Conservation (phyloP, 2,329 filamentous ascomycete species). For the Calonectria crousiana region DNA sequence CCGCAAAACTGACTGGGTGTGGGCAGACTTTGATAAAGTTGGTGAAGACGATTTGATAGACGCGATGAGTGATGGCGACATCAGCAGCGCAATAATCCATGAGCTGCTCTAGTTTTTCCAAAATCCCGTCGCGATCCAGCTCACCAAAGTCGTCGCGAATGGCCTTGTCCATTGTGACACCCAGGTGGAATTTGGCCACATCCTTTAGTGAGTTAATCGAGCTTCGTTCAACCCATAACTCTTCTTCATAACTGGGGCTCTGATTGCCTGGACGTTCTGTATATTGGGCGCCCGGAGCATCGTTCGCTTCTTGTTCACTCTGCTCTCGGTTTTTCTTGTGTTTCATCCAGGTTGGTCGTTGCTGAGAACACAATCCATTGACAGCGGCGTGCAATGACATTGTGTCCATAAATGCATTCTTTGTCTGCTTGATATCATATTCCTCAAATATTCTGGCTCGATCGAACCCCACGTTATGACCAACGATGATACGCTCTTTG, state of each 20-base stretch:
- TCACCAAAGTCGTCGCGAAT: conserved; percentile 88
- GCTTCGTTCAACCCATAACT: conserved; percentile 94
- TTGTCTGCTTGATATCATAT: conserved; percentile 84
- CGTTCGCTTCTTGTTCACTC: not conserved
- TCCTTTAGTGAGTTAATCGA: conserved; percentile 96
- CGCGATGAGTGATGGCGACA: conserved; percentile 90
- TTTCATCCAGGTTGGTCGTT: conserved; percentile 97
- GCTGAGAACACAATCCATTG: conserved; percentile 98
- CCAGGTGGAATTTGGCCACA: conserved; percentile 95
- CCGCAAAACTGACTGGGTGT: conserved; percentile 97
- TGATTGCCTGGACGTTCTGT: too few species aligned
- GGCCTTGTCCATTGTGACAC: conserved; percentile 91
- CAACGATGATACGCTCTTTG: conserved; percentile 82
- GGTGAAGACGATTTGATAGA: conserved; percentile 95
- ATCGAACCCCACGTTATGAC: conserved; percentile 97
- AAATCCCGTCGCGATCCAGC: conserved; percentile 78
- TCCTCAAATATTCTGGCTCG: conserved; percentile 90
- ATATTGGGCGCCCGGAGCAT: not conserved
- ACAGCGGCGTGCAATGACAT: conserved; percentile 99
- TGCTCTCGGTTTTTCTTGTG: conserved; percentile 82
- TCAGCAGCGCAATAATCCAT: conserved; percentile 96
- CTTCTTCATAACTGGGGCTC: conserved; percentile 84
- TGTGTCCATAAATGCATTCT: conserved; percentile 91
- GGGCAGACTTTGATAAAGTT: conserved; percentile 91
- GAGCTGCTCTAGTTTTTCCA: conserved; percentile 81